Evolutionary conservation across 306 rosid genomes (phyloP), one percentile per base, ranked within the genome.

Genomic region (Rosa persica): DNA sequence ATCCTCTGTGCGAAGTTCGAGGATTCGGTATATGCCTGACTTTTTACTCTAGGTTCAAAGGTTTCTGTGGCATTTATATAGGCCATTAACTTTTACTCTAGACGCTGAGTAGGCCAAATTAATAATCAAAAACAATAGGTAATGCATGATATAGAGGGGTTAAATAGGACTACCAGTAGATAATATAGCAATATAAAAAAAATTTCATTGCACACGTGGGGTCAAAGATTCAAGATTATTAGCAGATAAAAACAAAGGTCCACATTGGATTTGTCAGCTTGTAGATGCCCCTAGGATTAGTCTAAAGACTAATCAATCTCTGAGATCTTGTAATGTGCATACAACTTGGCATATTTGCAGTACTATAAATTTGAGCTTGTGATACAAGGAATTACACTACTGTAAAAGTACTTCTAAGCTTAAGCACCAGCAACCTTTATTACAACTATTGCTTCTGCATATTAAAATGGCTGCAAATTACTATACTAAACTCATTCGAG

Each of bases 221-320:
- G 52, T 40, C 58, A 12, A n/a, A 4, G 46, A 58, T 48, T 20
- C 64, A 46, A 72, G 43, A 30, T 61, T 43, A 66, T 25, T 76
- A 40, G 20, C 3, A 40, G 57, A 61, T 23, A 22, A 62, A 73
- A 40, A 51, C 78, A 49, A 72, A 20, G 48, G 22, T 78, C 66
- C 74, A 40, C 44, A 22, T 72, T 72, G 73, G 82, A 79, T 72
- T 72, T 78, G 61, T 58, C 81, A 70, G 36, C 76, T 70, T 78
- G 61, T 44, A 30, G 43, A 30, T n/a, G 22, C 36, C 72, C 57
- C 23, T n/a, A 30, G 13, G 39, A n/a, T 57, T 34, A 40, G 6
- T 38, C 16, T 46, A 23, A 27, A 30, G 3, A 22, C 22, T 19
- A 43, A 68, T 67, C 72, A 9, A 39, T 23, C 2, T n/a, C 16